These are phyloP conservation scores for Rauvolfia tetraphylla DNA, from an alignment of 257 asterid genomes.

Conservation along the genomic window DNA sequence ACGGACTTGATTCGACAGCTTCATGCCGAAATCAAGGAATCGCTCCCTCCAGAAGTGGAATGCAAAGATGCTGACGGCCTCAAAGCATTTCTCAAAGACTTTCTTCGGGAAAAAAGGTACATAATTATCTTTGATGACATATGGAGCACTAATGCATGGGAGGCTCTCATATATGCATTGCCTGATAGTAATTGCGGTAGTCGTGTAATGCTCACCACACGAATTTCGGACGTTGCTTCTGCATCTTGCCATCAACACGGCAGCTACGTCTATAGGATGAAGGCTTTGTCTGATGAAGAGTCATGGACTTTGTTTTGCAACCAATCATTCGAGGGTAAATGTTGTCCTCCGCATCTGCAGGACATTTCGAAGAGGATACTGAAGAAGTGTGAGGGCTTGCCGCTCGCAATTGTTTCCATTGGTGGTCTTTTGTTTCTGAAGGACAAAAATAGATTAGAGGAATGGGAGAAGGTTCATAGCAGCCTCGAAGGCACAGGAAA, in stretches of 20 bases:
- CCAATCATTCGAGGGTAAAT: conserved; percentile 16
- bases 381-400: conserved; percentile 17
- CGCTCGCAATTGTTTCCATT: not conserved
- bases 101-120: not conserved
- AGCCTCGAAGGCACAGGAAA: not conserved
- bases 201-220: conserved; percentile 32
- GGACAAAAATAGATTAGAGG: not conserved
- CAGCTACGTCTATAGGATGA: conserved; percentile 16
- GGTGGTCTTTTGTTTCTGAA: not conserved
- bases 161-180: conserved; percentile 24
- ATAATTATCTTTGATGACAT: conserved; percentile 34
- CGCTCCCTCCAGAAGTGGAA: not conserved
- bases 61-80: too few relatives aligned
- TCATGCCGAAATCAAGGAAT: not conserved
- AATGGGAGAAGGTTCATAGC: conserved; percentile 2
- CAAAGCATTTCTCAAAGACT: not conserved
- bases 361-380: conserved; percentile 7
- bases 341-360: conserved; percentile 20
- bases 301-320: conserved; percentile 7
- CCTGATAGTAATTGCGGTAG: conserved; percentile 25
- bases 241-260: conserved; percentile 1
- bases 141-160: conserved; percentile 29
- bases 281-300: conserved; percentile 8
- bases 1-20: not conserved
- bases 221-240: not conserved